phyloP scores from a whole-genome alignment of 129 eudicot species.

The Tagetes erecta region DNA sequence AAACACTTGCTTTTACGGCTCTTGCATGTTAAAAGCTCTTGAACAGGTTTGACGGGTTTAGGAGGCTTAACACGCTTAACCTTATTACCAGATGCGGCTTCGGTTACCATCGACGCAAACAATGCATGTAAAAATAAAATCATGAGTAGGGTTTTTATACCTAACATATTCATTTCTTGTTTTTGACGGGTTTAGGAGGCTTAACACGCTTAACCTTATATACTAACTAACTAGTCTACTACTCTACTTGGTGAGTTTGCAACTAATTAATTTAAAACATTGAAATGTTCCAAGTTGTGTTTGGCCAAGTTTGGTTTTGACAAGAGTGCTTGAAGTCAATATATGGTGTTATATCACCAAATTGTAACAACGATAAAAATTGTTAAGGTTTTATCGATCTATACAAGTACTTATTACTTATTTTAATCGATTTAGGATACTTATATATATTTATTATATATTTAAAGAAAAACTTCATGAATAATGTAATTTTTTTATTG shows the following conservation, averaged over 20 bases:
- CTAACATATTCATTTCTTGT: conserved; percentile 21
- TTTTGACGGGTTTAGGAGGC: conserved; percentile 28
- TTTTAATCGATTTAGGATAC: too few relatives aligned
- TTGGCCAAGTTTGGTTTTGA: conserved; percentile 37
- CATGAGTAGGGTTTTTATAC: conserved; percentile 26
- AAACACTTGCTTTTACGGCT: conserved; percentile 44
- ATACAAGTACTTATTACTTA: too few relatives aligned
- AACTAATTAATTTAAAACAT: conserved; percentile 12
- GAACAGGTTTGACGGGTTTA: conserved; percentile 31
- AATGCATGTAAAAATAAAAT: conserved; percentile 23
- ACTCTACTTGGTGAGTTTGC: conserved; percentile 23
- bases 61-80: conserved; percentile 30
- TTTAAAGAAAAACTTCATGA: too few relatives aligned
- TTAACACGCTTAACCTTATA: conserved; percentile 26
- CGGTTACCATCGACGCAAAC: conserved; percentile 13
- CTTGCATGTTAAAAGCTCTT: conserved; percentile 27
- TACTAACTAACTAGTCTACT: too few relatives aligned
- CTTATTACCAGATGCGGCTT: conserved; percentile 28
- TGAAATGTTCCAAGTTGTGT: conserved; percentile 13
- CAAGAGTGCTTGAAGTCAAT: not conserved
- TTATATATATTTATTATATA: too few relatives aligned
- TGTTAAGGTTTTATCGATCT: too few relatives aligned
- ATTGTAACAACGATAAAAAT: conserved; percentile 3
- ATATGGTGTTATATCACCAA: conserved; percentile 27
- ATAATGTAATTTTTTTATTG: too few relatives aligned